Evolutionary conservation across 208 protist species (phyloP).

Genomic region (Leishmania martiniquensis): DNA sequence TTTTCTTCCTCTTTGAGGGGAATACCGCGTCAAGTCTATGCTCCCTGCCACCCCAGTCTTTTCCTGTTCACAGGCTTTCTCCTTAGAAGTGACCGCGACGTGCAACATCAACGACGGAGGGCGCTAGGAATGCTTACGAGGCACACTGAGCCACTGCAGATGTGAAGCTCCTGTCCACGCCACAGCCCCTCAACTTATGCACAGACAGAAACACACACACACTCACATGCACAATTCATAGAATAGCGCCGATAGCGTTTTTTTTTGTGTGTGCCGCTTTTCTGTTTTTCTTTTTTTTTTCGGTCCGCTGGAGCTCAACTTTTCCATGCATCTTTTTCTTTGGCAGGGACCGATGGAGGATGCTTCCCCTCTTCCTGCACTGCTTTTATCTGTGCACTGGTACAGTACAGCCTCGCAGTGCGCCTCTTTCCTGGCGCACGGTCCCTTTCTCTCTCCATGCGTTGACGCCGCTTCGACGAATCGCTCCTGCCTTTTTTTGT

Average conservation of each 20-base stretch:
- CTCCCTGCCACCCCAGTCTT: not conserved
- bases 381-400: not conserved
- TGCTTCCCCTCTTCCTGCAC: not conserved
- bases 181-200: not conserved
- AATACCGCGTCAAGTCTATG: not conserved
- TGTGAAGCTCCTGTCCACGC: not conserved
- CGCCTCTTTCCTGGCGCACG: not conserved
- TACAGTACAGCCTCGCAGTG: not conserved
- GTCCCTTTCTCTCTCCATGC: not conserved
- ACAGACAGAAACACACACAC: not conserved
- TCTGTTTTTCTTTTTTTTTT: not conserved
- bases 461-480: not conserved
- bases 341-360: not conserved
- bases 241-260: conserved; percentile 20
- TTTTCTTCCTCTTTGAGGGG: not conserved
- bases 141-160: not conserved
- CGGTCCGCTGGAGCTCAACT: not conserved
- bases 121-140: not conserved
- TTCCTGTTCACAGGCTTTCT: not conserved
- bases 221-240: conserved; percentile 13
- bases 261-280: not conserved
- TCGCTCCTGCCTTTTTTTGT: not conserved
- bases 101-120: not conserved
- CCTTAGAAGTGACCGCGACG: not conserved
- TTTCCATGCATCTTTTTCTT: not conserved